A percentile compares a stretch with the other conserved stretches of the same genome.
phyloP scores from a whole-genome alignment of 352 stramenopile species.

The Pythium diclinum region DNA sequence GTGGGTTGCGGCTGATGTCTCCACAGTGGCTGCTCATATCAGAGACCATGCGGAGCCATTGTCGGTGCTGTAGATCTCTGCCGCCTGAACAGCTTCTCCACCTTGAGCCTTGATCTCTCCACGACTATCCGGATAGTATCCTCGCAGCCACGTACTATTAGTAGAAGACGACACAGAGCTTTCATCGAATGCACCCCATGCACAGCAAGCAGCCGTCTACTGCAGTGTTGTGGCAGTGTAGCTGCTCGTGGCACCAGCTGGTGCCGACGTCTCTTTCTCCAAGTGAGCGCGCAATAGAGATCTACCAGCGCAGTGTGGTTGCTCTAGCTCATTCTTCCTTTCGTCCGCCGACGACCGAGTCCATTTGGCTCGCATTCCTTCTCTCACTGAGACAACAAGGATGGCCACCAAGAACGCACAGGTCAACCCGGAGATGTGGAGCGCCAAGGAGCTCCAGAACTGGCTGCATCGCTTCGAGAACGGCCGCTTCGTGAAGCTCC shows the following conservation, averaged over 20 bases:
- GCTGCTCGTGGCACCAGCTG: neutral
- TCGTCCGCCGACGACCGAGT: neutral
- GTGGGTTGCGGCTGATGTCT: neutral
- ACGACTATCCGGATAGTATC: neutral
- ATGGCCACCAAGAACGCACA: neutral
- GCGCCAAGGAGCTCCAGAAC: constrained; percentile 33
- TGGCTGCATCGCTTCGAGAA: constrained; percentile 55
- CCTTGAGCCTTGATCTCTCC: neutral
- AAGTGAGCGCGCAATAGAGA: neutral
- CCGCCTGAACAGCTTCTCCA: neutral
- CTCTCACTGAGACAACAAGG: neutral
- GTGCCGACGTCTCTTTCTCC: neutral
- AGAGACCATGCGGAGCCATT: neutral
- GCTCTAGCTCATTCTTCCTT: neutral
- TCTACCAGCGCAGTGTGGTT: neutral
- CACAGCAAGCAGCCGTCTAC: neutral
- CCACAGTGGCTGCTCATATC: neutral
- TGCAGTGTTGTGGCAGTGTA: neutral
- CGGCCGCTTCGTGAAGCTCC: neutral
- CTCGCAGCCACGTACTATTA: neutral
- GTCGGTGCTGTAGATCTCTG: neutral
- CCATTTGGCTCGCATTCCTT: neutral
- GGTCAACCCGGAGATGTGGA: neutral
- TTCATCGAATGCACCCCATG: neutral
- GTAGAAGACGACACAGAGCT: neutral